Base-by-base conservation (phyloP, 371 early-diverging fungal genomes). In the Rhizopus stolonifer region DNA sequence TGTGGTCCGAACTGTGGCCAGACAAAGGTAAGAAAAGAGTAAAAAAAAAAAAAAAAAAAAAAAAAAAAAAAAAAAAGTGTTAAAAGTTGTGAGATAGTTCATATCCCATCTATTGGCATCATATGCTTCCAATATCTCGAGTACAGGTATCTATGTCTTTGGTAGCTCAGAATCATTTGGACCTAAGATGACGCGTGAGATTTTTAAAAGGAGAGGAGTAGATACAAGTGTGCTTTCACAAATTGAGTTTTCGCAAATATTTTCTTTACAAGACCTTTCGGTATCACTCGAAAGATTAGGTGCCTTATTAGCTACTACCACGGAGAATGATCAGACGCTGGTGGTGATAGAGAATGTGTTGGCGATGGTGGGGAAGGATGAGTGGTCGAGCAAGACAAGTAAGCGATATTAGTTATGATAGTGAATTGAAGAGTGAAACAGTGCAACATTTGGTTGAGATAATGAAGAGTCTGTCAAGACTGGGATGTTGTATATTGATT, bases 371-470 rank as follows among this genome's bases (percentile, higher is more conserved):
- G 31, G 4, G 31, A 10, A 29, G 4, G 7, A 29, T 29, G 31
- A 4, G 4, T 29, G 31, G 31, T 29, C 31, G 4, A 29, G 31
- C 10, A 4, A 25, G 14, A 22, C 33, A 19, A 18, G 10, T 39
- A 19, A 18, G 38, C 22, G 3, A 4, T 3, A 19, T 46, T 50
- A 19, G 43, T 46, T 29, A 33, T 51, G 7, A 24, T 38, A 45
- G 52, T 38, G 19, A 39, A 51, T 13, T 9, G 8, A 60, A 98
- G 98, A 52, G 89, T 86, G 8, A 19, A 10, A 42, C 7, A 42
- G 42, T 19, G 8, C 10, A 42, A 42, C 21, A 21, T 21, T 42
- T 42, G 42, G 21, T 21, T 10, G 42, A 42, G 22, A 42, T 42
- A 5, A 18, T 42, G 3, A 21, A 42, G 18, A 42, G 42, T 21